Evolutionary conservation across 2,329 filamentous ascomycete genomes (phyloP), one percentile per base, ranked within the genome.

Genomic region (Chaetothyriales sp.): DNA sequence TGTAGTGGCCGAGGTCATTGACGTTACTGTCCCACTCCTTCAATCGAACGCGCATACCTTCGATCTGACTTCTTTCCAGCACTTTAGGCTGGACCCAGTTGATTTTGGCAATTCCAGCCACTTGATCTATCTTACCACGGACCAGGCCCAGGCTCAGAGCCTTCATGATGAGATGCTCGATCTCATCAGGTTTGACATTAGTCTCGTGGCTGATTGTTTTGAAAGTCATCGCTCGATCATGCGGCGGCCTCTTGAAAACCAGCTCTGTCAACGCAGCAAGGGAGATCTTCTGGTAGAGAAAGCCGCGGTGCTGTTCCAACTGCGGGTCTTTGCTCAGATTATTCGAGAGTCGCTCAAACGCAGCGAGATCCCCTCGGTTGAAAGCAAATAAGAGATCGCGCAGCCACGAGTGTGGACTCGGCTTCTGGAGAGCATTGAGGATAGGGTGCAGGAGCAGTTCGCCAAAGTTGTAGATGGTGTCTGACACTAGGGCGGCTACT

Each of bases 41-140:
- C 64, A 98, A 70, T 61, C 92, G 76, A 64, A 80, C 76, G 62
- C 86, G 80, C 90, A 98, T 95, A 63, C 82, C 86, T 62, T 84
- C 86, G 61, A 98, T 95, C 73, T 96, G 92, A 68, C 80, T 81
- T 80, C 89, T 87, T 67, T 96, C 92, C 59, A 98, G 72, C 28
- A 98, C 89, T 77, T 96, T 96, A 19, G 92, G 92, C 72, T 98
- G 92, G 53, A 98, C 92, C 92, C 92, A 98, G 63, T 90, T 90
- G 69, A 98, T 95, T 65, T 89, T 81, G 44, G 92, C 92, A 59
- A 96, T 81, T 68, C 89, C 83, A 46, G 87, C 87, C 28, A 98
- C 92, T 71, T 98, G 90, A 67, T 98, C 92, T 62, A 98, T 96
- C 51, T 85, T 92, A 45, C 92, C 92, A 59, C 84, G 79, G 59